Evolutionary conservation across 495 filamentous ascomycete species (phyloP).

Genomic region (Entonaema liquescens): DNA sequence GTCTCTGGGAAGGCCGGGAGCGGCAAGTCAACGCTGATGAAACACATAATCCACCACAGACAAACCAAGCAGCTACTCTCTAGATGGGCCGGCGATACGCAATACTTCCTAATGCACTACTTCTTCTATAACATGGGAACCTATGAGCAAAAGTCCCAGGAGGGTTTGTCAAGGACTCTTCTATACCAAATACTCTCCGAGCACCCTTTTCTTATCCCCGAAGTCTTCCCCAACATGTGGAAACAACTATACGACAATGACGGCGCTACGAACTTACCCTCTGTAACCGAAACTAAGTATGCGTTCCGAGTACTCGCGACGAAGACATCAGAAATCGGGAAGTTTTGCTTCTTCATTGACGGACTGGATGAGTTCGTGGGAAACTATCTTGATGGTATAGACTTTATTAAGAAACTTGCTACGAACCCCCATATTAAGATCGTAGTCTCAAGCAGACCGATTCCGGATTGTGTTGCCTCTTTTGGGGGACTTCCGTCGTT

Average conservation of each 20-base stretch:
- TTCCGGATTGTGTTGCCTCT: constrained; percentile 18
- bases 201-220: constrained; percentile 2
- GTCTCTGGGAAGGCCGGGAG: constrained; percentile 33
- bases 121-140: constrained; percentile 52
- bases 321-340: neutral
- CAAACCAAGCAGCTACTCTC: neutral
- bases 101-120: neutral
- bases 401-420: constrained; percentile 8
- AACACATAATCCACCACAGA: constrained; percentile 11
- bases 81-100: constrained; percentile 1
- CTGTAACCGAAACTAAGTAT: neutral
- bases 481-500: constrained; percentile 23
- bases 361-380: constrained; percentile 20
- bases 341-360: constrained; percentile 27
- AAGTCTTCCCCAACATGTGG: constrained; percentile 21
- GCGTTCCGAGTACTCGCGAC: neutral
- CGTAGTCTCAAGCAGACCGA: constrained; percentile 26
- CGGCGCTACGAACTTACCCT: neutral
- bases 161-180: constrained; percentile 46
- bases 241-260: neutral
- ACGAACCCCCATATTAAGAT: constrained; percentile 4
- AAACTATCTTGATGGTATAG: neutral
- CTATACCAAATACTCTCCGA: constrained; percentile 43
- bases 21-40: constrained; percentile 43
- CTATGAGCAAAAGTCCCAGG: constrained; percentile 45